Evolutionary conservation across 2,329 filamentous ascomycete genomes (phyloP), one percentile per base, ranked within the genome.

Genomic region (Akanthomyces muscarius): DNA sequence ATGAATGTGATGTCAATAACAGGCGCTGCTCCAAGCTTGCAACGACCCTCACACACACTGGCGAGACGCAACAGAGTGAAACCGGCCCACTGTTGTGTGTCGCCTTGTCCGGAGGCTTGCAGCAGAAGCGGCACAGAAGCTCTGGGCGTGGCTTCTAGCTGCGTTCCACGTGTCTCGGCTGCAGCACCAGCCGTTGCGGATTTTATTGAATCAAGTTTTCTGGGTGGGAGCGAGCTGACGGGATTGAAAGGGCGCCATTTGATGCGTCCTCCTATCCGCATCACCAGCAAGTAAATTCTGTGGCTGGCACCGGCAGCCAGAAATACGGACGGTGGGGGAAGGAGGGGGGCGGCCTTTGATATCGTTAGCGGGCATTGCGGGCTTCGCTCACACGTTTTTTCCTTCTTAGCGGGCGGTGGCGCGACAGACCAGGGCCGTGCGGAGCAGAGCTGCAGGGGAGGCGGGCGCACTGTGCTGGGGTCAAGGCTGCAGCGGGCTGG

Each of bases 61-160:
- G 18, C 44, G 33, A 48, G 44, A 50, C 33, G 56, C 45, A 60
- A n/a, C 25, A 52, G 57, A 60, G 38, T 61, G 57, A 61, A 36
- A 53, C 57, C 18, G 23, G 23, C 54, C 54, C 54, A 56, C 41
- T 33, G 25, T 21, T 5, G 5, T 45, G 54, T 56, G 23, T 56
- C 54, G 54, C 54, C 54, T 36, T 58, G 53, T 56, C 53, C 41
- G 47, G 23, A 16, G 21, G 36, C 23, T 28, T 58, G n/a, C 44
- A 45, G 55, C 16, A 21, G 28, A 48, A 25, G 56, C 45, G n/a
- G 45, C n/a, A 41, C 5, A 30, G 44, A 61, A 61, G 57, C 25
- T 44, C 41, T 28, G 23, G 23, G 18, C 23, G 16, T 52, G 47
- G 56, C 45, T 59, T 50, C 23, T 42, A 50, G 30, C 33, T 28